Evolutionary conservation across 2,329 filamentous ascomycete genomes (phyloP).

Genomic region (Talaromyces sp.): DNA sequence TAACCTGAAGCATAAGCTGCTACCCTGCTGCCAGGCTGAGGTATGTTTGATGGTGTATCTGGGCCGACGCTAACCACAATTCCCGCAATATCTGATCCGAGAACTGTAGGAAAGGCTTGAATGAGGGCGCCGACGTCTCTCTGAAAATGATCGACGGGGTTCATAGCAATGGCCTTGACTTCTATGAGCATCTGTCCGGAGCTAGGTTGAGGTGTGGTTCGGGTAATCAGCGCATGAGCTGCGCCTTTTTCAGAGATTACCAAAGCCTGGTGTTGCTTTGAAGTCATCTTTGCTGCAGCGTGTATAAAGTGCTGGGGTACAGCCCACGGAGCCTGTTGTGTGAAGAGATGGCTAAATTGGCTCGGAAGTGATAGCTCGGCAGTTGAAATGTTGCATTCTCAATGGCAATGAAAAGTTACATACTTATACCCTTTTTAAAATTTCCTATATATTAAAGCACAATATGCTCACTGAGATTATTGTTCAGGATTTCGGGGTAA

Average conservation of each 20-base stretch:
- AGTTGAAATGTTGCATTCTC: neutral
- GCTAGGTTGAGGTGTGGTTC: conserved; percentile 29
- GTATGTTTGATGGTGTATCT: conserved; percentile 21
- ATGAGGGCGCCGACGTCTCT: conserved; percentile 25
- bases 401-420: neutral
- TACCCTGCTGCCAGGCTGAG: conserved; percentile 29
- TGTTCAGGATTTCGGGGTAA: neutral
- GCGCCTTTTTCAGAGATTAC: conserved; percentile 7
- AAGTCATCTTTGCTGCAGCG: neutral
- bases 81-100: conserved; percentile 33
- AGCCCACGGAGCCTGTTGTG: neutral
- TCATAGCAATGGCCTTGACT: conserved; percentile 41
- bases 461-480: neutral
- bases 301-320: neutral
- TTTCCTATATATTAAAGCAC: neutral
- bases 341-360: neutral
- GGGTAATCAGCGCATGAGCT: neutral
- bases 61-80: conserved; percentile 30
- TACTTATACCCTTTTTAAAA: neutral
- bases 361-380: neutral
- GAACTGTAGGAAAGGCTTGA: conserved; percentile 25
- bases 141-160: conserved; percentile 37
- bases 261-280: conserved; percentile 5
- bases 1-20: conserved; percentile 30
- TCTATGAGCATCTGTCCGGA: conserved; percentile 42